Base-by-base conservation (phyloP, 176 grass and related monocot species). In the Eragrostis nindensis region DNA sequence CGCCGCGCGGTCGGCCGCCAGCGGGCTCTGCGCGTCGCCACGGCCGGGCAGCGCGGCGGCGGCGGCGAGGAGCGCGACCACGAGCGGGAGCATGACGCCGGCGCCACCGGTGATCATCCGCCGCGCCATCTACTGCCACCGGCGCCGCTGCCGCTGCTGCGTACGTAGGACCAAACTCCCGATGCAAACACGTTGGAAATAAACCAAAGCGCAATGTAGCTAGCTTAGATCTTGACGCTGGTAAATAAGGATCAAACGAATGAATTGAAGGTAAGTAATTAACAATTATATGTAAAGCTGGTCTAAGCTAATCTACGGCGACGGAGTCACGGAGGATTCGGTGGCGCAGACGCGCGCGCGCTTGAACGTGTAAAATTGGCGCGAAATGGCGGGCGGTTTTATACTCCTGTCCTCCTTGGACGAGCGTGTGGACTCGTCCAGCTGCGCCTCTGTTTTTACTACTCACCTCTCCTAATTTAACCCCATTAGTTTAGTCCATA, bases 1-100 rank as follows among this genome's bases (percentile, higher is more conserved):
- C 25, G 89, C 89, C 19, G 68, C 80, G 45, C 71, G 82, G 85
- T 97, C 94, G 4, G 68, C 61, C 25, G 54, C 69, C 8, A 92
- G 69, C 8, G 90, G 19, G 68, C 90, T 75, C 44, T 75, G 79
- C 8, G 74, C 82, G 7, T 9, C 68, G 75, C 22, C 44, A 12
- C 32, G 32, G 32, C 7, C 43, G 5, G 85, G 85, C 5, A 70
- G 63, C 52, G 19, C 12, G 13, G n/a, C 38, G 24, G 19, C 12
- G 13, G n/a, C 38, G 24, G 70, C 30, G 45, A 79, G 32, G 66
- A 80, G 2, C 65, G 63, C 1, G 1, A 13, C 16, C 11, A 65
- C 24, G 8, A 44, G 76, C 30, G 54, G 26, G 70, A 74, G 54
- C 18, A 49, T 27, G 4, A 19, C 52, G 25, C 40, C 17, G 62